Evolutionary conservation across 805 yeast genomes (phyloP).

Genomic region (Nakazawaea molendinolei): DNA sequence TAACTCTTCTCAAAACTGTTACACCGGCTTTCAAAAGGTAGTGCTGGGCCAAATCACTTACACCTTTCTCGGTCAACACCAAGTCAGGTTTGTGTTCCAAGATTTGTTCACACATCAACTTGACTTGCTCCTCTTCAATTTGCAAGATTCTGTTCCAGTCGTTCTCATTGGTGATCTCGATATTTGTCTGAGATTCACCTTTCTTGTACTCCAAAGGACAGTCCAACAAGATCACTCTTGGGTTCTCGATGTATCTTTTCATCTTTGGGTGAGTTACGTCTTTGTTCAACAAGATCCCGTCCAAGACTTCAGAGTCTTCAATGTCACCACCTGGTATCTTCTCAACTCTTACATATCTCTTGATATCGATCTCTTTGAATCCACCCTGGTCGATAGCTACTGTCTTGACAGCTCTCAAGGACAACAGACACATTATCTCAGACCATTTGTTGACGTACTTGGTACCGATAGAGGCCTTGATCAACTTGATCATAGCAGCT

Average conservation of each 20-base stretch:
- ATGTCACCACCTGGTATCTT: conserved; percentile 98
- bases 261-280: conserved; percentile 99
- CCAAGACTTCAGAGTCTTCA: conserved; percentile 78
- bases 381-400: conserved; percentile 59
- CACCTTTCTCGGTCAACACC: conserved; percentile 97
- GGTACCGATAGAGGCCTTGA: conserved; percentile 91
- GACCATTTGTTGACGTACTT: conserved; percentile 92
- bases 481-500: conserved; percentile 77
- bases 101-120: conserved; percentile 76
- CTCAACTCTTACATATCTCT: conserved; percentile 89
- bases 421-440: conserved; percentile 80
- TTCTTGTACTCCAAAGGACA: conserved; percentile 97
- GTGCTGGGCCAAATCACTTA: conserved; percentile 96
- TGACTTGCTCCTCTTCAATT: conserved; percentile 97
- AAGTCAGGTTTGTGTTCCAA: conserved; percentile 84
- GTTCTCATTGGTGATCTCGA: conserved; percentile 91
- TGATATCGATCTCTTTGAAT: conserved; percentile 81
- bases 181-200: conserved; percentile 98
- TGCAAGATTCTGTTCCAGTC: conserved; percentile 95
- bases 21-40: conserved; percentile 89
- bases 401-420: conserved; percentile 82
- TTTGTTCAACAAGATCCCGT: conserved; percentile 89
- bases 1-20: conserved; percentile 87
- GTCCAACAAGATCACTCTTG: conserved; percentile 82
- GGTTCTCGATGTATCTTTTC: conserved; percentile 85